phyloP scores from a whole-genome alignment of 2,329 filamentous ascomycete species.

The Ceratocystis diversiconidia region DNA sequence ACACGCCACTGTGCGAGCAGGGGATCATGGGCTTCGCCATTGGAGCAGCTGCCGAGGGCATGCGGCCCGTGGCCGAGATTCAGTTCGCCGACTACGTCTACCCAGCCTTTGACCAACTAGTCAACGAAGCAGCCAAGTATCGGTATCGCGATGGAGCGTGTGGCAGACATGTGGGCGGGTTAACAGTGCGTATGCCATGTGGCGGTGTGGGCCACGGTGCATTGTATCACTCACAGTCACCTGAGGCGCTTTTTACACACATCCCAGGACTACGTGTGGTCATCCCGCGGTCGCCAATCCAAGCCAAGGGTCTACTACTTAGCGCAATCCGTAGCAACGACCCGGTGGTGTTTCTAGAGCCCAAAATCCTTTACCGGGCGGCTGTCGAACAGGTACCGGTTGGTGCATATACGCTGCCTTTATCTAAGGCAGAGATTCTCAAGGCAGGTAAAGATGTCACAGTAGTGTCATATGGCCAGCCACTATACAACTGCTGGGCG shows the following conservation, averaged over 20 bases:
- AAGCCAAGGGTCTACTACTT: slow-evolving; percentile 77
- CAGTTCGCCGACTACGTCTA: slow-evolving; percentile 93
- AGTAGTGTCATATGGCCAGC: slow-evolving; percentile 77
- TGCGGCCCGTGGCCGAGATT: slow-evolving; percentile 86
- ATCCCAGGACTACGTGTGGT: slow-evolving; percentile 75
- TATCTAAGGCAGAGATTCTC: slow-evolving; percentile 73
- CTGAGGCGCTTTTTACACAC: slow-evolving; percentile 77
- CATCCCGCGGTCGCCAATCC: slow-evolving; percentile 69
- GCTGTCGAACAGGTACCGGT: slow-evolving; percentile 83
- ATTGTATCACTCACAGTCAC: slow-evolving; percentile 77
- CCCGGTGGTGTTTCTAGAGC: slow-evolving; percentile 85
- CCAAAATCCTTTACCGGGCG: slow-evolving; percentile 82
- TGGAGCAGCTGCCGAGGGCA: slow-evolving; percentile 75
- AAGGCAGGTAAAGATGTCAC: slow-evolving; percentile 71
- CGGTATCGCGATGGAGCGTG: slow-evolving; percentile 56
- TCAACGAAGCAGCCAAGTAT: slow-evolving; percentile 85
- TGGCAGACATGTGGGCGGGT: slow-evolving; percentile 51
- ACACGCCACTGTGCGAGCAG: slow-evolving; percentile 87
- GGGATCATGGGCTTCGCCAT: slow-evolving; percentile 90
- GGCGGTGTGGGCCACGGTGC: slow-evolving; percentile 82
- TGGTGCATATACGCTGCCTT: slow-evolving; percentile 64
- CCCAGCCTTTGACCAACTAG: slow-evolving; percentile 84
- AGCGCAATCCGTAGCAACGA: slow-evolving; percentile 67
- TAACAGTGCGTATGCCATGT: slow-evolving; percentile 82
- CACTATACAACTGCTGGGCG: slow-evolving; percentile 66